Evolutionary conservation across 2,329 filamentous ascomycete species (phyloP), one percentile per base, ranked within the genome.

Genomic region (Tothia fuscella): DNA sequence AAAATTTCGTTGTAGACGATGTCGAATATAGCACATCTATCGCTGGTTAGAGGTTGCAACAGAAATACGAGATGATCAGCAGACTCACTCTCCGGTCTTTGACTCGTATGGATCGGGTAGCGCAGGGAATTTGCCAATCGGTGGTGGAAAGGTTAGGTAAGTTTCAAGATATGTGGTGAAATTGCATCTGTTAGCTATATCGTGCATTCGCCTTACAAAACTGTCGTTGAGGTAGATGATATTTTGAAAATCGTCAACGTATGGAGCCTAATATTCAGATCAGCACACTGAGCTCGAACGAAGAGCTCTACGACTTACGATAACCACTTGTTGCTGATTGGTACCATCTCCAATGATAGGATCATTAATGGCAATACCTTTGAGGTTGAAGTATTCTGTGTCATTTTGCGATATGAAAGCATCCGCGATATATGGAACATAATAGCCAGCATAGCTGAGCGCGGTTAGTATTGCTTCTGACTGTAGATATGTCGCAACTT

Each of bases 341-440:
- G 57, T 59, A 13, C 58, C 58, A 31, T 64, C 58, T 9, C 63
- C 64, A 38, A 65, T 59, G 45, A 63, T 62, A 9, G 63, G 66
- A 39, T 70, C 61, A 45, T 68, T 69, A 56, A 71, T 69, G 7
- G 60, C 59, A 20, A 67, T 61, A 45, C 71, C 72, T 17, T 60
- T 62, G 2, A 75, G 50, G 49, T 75, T 66, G 55, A 67, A 74
- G 55, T 72, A 64, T 12, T 66, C 59, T 3, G 59, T 60, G 47
- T 70, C 62, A 39, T 68, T 65, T 39, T 54, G 68, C 25, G 78
- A 69, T 33, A 76, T 59, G 57, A 75, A 70, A 5, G 65, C 64
- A 25, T 67, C 64, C 2, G 71, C 69, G 42, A 76, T 73, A 53
- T 76, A 75, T 0, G 72, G 71, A 4, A 74, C 67, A 48, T 74